Evolutionary conservation across 371 early-diverging fungal genomes (phyloP).

Genomic region (Cokeromyces recurvatus): DNA sequence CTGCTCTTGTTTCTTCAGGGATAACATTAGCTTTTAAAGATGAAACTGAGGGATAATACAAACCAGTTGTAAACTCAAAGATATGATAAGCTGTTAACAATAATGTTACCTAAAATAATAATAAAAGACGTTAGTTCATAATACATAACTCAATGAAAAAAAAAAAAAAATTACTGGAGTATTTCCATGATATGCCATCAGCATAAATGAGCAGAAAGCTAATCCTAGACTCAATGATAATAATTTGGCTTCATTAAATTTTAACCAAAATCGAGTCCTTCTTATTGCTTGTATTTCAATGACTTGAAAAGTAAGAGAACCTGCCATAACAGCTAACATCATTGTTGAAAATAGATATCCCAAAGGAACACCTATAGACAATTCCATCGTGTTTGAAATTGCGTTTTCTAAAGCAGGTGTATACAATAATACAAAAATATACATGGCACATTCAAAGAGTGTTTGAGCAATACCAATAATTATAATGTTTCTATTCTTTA

Average conservation of each 20-base stretch:
- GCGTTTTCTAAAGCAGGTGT: slow-evolving; percentile 62
- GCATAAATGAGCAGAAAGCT: slow-evolving; percentile 32
- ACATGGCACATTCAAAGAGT: slow-evolving; percentile 78
- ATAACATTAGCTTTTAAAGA: slow-evolving; percentile 63
- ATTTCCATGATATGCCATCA: slow-evolving; percentile 27
- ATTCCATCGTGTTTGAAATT: slow-evolving; percentile 2
- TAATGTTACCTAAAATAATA: not conserved
- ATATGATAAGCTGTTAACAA: slow-evolving; percentile 32
- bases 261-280: slow-evolving; percentile 1
- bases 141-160: too few species aligned
- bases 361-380: slow-evolving; percentile 27
- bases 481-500: slow-evolving; percentile 41
- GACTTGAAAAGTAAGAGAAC: slow-evolving; percentile 60
- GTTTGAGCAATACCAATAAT: slow-evolving; percentile 68
- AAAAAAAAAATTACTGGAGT: slow-evolving; percentile 29
- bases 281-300: slow-evolving; percentile 22
- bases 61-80: slow-evolving; percentile 72
- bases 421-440: slow-evolving; percentile 77
- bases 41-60: slow-evolving; percentile 72
- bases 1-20: slow-evolving; percentile 70
- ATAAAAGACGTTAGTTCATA: too few species aligned
- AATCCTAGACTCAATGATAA: slow-evolving; percentile 25
- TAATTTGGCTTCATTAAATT: slow-evolving; percentile 21
- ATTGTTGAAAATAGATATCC: slow-evolving; percentile 68
- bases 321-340: slow-evolving; percentile 75